Percentiles rank a stretch among this genome's conserved stretches.
These are phyloP conservation scores for Beauveria pseudobassiana DNA, from an alignment of 2,329 filamentous ascomycete genomes.

Conservation along the genomic window DNA sequence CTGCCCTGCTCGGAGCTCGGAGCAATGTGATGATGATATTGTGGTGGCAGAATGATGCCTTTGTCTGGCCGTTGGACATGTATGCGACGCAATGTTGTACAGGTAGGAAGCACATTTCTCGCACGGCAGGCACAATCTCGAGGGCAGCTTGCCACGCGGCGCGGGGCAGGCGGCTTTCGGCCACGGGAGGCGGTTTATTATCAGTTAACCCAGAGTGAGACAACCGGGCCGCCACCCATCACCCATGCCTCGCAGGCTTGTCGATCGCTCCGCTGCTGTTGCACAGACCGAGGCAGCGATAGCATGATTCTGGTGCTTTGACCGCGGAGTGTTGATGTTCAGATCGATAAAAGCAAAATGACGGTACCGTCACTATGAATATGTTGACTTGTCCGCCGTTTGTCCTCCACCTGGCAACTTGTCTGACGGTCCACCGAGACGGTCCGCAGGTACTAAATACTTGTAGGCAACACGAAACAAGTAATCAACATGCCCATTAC, in stretches of 20 bases:
- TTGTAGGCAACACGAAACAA: too few relatives aligned
- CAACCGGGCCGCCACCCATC: not conserved
- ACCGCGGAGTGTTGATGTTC: not conserved
- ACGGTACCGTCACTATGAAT: too few relatives aligned
- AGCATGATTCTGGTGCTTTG: not conserved
- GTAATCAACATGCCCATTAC: too few relatives aligned
- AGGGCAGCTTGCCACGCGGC: not conserved
- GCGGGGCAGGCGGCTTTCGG: conserved; percentile 3
- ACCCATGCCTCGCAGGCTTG: not conserved
- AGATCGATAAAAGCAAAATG: not conserved
- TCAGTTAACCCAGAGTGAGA: not conserved
- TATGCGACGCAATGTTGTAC: not conserved
- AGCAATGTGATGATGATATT: too few relatives aligned
- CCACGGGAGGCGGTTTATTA: not conserved
- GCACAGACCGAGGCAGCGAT: not conserved
- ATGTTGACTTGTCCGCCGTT: too few relatives aligned
- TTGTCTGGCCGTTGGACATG: too few relatives aligned
- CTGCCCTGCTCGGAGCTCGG: too few relatives aligned
- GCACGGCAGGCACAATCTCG: not conserved
- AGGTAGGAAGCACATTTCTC: not conserved
- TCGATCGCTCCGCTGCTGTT: conserved; percentile 1
- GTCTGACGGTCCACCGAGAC: too few relatives aligned
- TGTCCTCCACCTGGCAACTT: too few relatives aligned
- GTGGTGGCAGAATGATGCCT: too few relatives aligned
- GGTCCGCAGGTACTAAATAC: too few relatives aligned